Base-by-base conservation (phyloP, 768 basidiomycete genomes). In the Crassisporium funariophilum region DNA sequence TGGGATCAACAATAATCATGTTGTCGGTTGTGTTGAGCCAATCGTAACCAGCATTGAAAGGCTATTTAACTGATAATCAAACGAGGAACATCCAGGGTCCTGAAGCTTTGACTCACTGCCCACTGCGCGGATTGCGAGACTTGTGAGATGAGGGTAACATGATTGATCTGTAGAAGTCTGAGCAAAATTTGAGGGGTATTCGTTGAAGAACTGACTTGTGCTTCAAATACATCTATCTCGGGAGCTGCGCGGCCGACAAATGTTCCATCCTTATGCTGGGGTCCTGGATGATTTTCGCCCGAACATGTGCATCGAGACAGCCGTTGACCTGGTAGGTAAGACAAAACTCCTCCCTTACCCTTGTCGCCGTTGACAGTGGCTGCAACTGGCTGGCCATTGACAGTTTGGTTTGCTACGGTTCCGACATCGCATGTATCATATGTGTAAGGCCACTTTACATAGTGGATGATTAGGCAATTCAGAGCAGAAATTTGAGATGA, bases 151-250 rank as follows among this genome's bases (percentile, higher is more conserved):
- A 78, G 72, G 50, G 65, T 76, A 9, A 55, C 63, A 29, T 61
- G 68, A 51, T 66, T 77, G 55, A 78, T 78, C 86, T 72, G 64
- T 54, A 56, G 50, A 44, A 42, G 20, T 19, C 13, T 10, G 9
- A n/a, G n/a, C 11, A 6, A 5, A 37, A 19, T 13, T 2, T 34
- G 7, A 17, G 2, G 36, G 10, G 17, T n/a, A 8, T 10, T n/a
- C 6, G 25, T 31, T n/a, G 7, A 21, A 27, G 16, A n/a, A 35
- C 56, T 55, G 49, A 65, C 82, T 67, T 88, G 83, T 5, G 92
- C 91, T 68, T 95, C 94, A 47, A 95, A 85, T 36, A 95, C 63
- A 64, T 95, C 94, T 41, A 95, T 94, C 64, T 95, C 92, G 1
- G 93, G 93, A 4, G 93, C 90, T 3, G 86, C 66, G 16, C 94